A percentile compares a stretch with the other conserved stretches of the same genome.
phyloP scores from a whole-genome alignment of 768 basidiomycete species.

The Termitomyces sp. region DNA sequence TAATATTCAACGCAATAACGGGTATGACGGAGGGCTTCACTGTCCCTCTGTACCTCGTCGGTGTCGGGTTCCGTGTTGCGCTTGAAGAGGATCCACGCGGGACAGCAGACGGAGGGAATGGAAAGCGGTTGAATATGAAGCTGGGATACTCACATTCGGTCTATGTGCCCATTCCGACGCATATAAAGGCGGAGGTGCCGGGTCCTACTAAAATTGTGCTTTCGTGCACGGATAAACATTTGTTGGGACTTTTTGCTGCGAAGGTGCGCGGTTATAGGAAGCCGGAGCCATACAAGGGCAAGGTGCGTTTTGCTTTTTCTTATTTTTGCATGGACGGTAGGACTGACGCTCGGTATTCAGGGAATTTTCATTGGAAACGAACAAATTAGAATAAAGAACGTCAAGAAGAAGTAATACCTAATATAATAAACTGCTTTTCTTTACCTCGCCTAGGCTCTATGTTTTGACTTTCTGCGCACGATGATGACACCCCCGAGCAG shows the following conservation, averaged over 20 bases:
- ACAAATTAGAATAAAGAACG: slow-evolving; percentile 84
- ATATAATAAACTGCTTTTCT: not conserved
- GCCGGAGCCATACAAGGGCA: slow-evolving; percentile 97
- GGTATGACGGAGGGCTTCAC: slow-evolving; percentile 90
- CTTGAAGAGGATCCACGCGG: slow-evolving; percentile 79
- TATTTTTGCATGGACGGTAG: not conserved
- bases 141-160: slow-evolving; percentile 91
- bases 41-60: slow-evolving; percentile 83
- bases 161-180: slow-evolving; percentile 73
- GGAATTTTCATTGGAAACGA: slow-evolving; percentile 95
- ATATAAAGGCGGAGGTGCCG: slow-evolving; percentile 80
- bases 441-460: too few species aligned
- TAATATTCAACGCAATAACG: slow-evolving; percentile 84
- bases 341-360: slow-evolving; percentile 34
- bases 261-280: slow-evolving; percentile 78
- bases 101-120: slow-evolving; percentile 50
- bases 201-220: slow-evolving; percentile 81
- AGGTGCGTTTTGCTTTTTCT: slow-evolving; percentile 51
- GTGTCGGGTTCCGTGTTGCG: slow-evolving; percentile 89
- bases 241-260: slow-evolving; percentile 84
- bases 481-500: not conserved
- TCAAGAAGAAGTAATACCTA: slow-evolving; percentile 86
- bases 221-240: slow-evolving; percentile 83
- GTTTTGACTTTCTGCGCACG: not conserved
- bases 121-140: slow-evolving; percentile 81